Evolutionary conservation across 1,284 basidiomycete species (phyloP), one percentile per base, ranked within the genome.

Genomic region (Papiliotrema laurentii): DNA sequence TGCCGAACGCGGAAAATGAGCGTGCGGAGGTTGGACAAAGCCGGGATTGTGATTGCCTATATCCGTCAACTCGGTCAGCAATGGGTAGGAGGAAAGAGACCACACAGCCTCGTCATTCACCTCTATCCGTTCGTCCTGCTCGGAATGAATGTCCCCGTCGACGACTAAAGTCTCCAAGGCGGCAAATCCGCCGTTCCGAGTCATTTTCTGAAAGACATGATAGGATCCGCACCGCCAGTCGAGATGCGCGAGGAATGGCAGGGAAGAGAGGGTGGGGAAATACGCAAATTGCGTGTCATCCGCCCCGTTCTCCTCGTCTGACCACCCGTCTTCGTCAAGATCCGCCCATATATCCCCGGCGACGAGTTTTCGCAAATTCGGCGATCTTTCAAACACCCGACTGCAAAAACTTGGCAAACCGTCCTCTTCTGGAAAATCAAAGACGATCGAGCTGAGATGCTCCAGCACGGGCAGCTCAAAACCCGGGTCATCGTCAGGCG

Each of bases 211-310:
- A 5, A 45, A 26, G 21, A 45, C 18, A 18, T 45, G 22, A 5
- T 27, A 16, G 33, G 44, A 45, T 13, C 44, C 44, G 34, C 44
- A 45, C 24, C 34, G 19, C 44, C 44, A 45, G 44, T 45, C 34
- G 5, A 45, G 22, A 26, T 25, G 27, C 7, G 25, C 44, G 3
- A 45, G 44, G 6, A 13, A 16, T 26, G 22, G 11, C 13, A 34
- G 31, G 5, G 3, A 11, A 3, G 24, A 11, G 7, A 45, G 33
- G 14, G 22, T n/a, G 3, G 36, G 33, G 5, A 45, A 37, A 37
- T 36, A 25, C 9, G 18, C 19, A 24, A 24, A 37, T 22, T 45
- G 44, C 22, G 9, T 26, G 16, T 36, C 34, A 14, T 9, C n/a
- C 25, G 36, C 28, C 5, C 44, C 44, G 19, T 45, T 13, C 18